phyloP scores from a whole-genome alignment of 768 basidiomycete genomes.

The Boletus eberwhitei region DNA sequence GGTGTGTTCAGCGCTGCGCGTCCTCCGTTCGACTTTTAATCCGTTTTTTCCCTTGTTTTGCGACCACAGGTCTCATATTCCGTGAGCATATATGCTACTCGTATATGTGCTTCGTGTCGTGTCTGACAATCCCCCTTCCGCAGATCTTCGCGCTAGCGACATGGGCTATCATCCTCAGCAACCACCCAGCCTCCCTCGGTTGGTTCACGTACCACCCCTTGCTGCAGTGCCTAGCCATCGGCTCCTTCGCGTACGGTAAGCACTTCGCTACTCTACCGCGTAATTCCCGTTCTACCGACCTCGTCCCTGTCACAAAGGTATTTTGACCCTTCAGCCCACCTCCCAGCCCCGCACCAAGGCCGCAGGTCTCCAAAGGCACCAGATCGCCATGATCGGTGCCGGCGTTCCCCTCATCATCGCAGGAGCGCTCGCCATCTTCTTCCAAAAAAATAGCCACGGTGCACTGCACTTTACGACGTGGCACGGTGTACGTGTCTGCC shows the following conservation, averaged over 20 bases:
- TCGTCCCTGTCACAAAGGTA: conserved; percentile 40
- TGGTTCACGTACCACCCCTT: conserved; percentile 71
- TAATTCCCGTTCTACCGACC: neutral
- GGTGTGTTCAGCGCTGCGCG: conserved; percentile 29
- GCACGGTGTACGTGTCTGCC: conserved; percentile 58
- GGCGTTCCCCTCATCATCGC: conserved; percentile 56
- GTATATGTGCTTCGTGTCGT: neutral
- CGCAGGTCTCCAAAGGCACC: conserved; percentile 68
- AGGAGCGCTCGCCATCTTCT: conserved; percentile 60
- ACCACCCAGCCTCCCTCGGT: conserved; percentile 42
- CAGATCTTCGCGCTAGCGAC: conserved; percentile 42
- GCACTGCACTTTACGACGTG: conserved; percentile 64
- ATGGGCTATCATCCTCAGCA: conserved; percentile 46
- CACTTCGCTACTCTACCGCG: neutral
- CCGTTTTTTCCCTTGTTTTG: neutral
- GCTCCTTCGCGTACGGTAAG: conserved; percentile 61
- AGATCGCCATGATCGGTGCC: conserved; percentile 52
- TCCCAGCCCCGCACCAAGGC: conserved; percentile 61
- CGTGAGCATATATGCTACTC: conserved; percentile 10
- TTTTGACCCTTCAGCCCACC: conserved; percentile 75
- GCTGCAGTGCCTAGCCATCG: conserved; percentile 55
- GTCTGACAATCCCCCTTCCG: neutral
- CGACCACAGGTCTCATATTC: conserved; percentile 12
- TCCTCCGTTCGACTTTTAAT: neutral
- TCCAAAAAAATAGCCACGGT: conserved; percentile 53